Conservation (phyloP, 2,329 filamentous ascomycete genomes). For the Penicillium griseofulvum region DNA sequence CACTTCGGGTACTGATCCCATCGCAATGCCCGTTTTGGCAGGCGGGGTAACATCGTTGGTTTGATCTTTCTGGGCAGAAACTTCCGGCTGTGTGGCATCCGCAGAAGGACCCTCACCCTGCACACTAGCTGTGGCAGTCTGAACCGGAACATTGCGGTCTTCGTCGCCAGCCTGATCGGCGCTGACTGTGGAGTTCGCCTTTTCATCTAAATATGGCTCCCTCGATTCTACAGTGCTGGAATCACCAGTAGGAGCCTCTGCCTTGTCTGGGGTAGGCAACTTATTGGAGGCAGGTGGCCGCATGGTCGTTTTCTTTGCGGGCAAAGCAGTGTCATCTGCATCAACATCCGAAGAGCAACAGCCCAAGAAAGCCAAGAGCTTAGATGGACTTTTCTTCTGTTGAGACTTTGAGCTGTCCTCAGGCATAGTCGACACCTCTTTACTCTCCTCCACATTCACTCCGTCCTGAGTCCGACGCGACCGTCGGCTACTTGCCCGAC, state of each 20-base stretch:
- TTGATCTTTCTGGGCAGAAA: constrained; percentile 13
- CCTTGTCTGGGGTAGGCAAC: constrained; percentile 41
- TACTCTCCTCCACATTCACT: constrained; percentile 33
- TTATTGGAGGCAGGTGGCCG: constrained; percentile 37
- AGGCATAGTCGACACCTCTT: constrained; percentile 28
- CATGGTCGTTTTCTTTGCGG: constrained; percentile 47
- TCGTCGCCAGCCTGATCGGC: constrained; percentile 32
- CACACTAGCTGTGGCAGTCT: constrained; percentile 38
- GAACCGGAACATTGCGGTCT: constrained; percentile 31
- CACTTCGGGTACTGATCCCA: constrained; percentile 17
- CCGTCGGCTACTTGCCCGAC: constrained; percentile 59
- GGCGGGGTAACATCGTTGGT: constrained; percentile 11
- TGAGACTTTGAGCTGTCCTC: constrained; percentile 38
- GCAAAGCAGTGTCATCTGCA: constrained; percentile 42
- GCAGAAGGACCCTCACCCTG: constrained; percentile 33
- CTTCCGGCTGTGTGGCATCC: constrained; percentile 15
- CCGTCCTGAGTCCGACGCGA: constrained; percentile 39
- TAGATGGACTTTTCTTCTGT: constrained; percentile 42
- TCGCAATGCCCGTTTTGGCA: constrained; percentile 5
- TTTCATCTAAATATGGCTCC: constrained; percentile 42
- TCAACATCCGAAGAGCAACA: constrained; percentile 51
- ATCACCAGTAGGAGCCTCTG: constrained; percentile 38
- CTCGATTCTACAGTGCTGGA: constrained; percentile 42
- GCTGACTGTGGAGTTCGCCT: constrained; percentile 32
- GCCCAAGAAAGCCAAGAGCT: constrained; percentile 47